These are phyloP conservation scores for Phytopythium ostracodes DNA, from an alignment of 352 stramenopile species.

Conservation along the genomic window DNA sequence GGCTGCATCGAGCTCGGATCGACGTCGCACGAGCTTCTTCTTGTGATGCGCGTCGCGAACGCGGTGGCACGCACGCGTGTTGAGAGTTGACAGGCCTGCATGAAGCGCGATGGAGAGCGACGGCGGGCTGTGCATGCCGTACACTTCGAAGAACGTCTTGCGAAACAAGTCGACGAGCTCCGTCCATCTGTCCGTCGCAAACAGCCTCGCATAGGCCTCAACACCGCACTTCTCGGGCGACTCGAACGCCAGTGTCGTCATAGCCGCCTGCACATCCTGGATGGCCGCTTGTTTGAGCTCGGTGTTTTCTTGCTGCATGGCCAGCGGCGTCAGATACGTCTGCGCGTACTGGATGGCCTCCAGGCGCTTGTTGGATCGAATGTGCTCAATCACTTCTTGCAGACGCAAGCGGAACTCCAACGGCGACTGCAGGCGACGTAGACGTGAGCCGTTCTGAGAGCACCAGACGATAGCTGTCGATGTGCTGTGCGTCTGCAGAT, in stretches of 20 bases:
- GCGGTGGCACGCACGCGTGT: slow-evolving; percentile 66
- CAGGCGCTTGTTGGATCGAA: slow-evolving; percentile 64
- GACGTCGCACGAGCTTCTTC: slow-evolving; percentile 23
- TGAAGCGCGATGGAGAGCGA: slow-evolving; percentile 65
- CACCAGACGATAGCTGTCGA: slow-evolving; percentile 62
- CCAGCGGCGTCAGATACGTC: slow-evolving; percentile 52
- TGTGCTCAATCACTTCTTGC: slow-evolving; percentile 78
- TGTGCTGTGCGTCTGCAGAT: slow-evolving; percentile 47
- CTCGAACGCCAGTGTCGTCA: slow-evolving; percentile 74
- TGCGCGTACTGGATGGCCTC: slow-evolving; percentile 73
- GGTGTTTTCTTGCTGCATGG: slow-evolving; percentile 60
- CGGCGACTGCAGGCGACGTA: slow-evolving; percentile 62
- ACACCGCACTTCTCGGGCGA: slow-evolving; percentile 56
- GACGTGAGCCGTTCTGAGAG: slow-evolving; percentile 58
- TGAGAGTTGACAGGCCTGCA: slow-evolving; percentile 65
- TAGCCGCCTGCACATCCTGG: slow-evolving; percentile 58
- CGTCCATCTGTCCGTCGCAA: slow-evolving; percentile 56
- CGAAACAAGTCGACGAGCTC: slow-evolving; percentile 53
- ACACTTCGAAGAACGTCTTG: slow-evolving; percentile 61
- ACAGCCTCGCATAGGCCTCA: slow-evolving; percentile 56
- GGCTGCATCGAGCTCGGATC: slow-evolving; percentile 13
- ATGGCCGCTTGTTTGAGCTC: slow-evolving; percentile 47
- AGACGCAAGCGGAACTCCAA: slow-evolving; percentile 73
- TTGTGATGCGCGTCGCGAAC: slow-evolving; percentile 37
- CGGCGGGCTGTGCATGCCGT: slow-evolving; percentile 60